Evolutionary conservation across 176 grass and related monocot species (phyloP), one percentile per base, ranked within the genome.

Genomic region (Aegilops longissima): DNA sequence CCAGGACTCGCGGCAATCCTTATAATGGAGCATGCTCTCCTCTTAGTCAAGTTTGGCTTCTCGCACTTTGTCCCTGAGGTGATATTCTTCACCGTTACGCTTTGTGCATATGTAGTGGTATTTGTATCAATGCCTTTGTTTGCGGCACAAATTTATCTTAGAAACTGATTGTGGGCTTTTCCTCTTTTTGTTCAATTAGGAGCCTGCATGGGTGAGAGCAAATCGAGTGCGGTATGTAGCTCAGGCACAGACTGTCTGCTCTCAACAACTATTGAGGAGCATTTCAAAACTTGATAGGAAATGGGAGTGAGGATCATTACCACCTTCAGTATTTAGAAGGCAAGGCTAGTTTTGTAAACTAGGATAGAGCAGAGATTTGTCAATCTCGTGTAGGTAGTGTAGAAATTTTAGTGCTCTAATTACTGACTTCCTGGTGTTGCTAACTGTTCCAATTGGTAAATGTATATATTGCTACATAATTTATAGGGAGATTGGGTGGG

Each of bases 31-130:
- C 97, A 99, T 49, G 87, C 82, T 85, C 97, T 94, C 80, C 94
- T 99, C 71, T 87, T 99, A 47, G 87, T 99, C 80, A 99, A 99
- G 80, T 99, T 99, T 75, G 97, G 92, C 42, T 96, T 99, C 85
- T 96, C 97, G 21, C 90, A 99, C 85, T 99, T 94, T 18, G 97
- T 99, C 39, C 97, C 97, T 11, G 97, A 99, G 96, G 96, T 98
- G 66, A 92, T 71, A 56, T 80, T 66, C 77, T 85, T 47, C 79
- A 5, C 74, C 42, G 56, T 44, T 80, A 11, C 52, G 24, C 33
- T 62, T 25, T 51, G 27, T 87, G 66, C 16, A 24, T 78, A 12
- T 87, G 5, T 61, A 47, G n/a, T 27, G 51, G 17, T 76, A 21
- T n/a, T 10, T 33, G 20, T 77, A 8, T 56, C 47, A 56, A 2